These are phyloP conservation scores for Wilcoxina mikolae DNA, from an alignment of 495 filamentous ascomycete species.

Conservation along the genomic window DNA sequence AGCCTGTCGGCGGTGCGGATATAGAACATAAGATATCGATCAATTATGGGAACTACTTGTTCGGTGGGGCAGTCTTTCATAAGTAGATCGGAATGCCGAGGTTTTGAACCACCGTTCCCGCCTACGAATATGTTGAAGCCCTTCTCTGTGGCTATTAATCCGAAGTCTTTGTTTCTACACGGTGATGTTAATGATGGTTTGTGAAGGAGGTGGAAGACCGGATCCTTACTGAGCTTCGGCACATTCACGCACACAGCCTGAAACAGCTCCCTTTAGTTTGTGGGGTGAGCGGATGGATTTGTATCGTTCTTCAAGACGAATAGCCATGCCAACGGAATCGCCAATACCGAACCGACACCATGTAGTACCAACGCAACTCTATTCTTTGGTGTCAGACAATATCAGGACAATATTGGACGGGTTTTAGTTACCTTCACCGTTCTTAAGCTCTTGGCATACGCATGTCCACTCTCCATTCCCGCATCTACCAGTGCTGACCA, in stretches of 20 bases:
- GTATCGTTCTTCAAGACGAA: slow-evolving; percentile 83
- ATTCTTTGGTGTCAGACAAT: background rate
- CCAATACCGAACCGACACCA: slow-evolving; percentile 92
- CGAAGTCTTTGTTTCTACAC: slow-evolving; percentile 39
- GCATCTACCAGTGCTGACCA: slow-evolving; percentile 74
- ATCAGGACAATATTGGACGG: no score
- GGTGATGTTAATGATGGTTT: background rate
- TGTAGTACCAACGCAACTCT: slow-evolving; percentile 81
- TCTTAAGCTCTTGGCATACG: slow-evolving; percentile 81
- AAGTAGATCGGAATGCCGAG: slow-evolving; percentile 71
- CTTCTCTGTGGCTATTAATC: slow-evolving; percentile 85
- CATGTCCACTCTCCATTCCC: slow-evolving; percentile 92
- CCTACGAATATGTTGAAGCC: slow-evolving; percentile 92
- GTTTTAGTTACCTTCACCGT: slow-evolving; percentile 55
- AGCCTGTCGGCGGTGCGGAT: slow-evolving; percentile 93
- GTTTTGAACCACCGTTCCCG: slow-evolving; percentile 85
- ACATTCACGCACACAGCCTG: slow-evolving; percentile 84
- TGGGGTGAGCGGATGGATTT: slow-evolving; percentile 84
- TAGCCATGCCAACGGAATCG: slow-evolving; percentile 94
- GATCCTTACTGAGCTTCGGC: slow-evolving; percentile 61
- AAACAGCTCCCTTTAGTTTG: slow-evolving; percentile 89
- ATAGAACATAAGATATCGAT: slow-evolving; percentile 91
- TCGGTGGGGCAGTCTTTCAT: slow-evolving; percentile 80
- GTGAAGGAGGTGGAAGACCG: slow-evolving; percentile 8
- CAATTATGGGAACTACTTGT: slow-evolving; percentile 71